Base-by-base conservation (phyloP, 179 eudicot species). In the Camellia oleifera region DNA sequence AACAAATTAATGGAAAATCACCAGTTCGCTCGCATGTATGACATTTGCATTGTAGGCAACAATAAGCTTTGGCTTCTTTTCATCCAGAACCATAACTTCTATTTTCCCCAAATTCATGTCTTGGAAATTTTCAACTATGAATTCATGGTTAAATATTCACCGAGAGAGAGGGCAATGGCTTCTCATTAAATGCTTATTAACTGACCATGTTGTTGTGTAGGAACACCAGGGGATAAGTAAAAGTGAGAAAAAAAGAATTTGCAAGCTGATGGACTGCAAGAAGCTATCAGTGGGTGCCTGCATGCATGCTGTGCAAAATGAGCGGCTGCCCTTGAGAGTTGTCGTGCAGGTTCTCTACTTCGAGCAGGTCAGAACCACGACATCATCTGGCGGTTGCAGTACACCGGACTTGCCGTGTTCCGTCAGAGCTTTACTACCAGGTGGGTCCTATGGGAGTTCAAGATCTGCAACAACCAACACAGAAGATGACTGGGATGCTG, bases 321-420 rank as follows among this genome's bases (percentile, higher is more conserved):
- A 93, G 80, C 91, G 96, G 5, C 92, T 94, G 12, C 98, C 97
- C 3, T 58, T 94, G 23, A 86, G 98, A 18, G 98, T 94, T 0
- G 95, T 93, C 0, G 93, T 94, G 8, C 98, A 94, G 79, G 91
- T 94, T 18, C 94, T 94, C 81, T 93, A 91, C 88, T 94, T 94
- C 18, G 97, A 94, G 88, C 97, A 94, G 69, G 84, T 86, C 13
- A 82, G 94, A 65, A 86, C 91, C 23, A 65, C 89, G 15, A 18
- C 89, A 64, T 66, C 82, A 5, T 88, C 89, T 40, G 83, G 89
- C 0, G 88, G 89, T 40, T 78, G 85, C 70, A 74, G 75, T 56
- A 88, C 92, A 2, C 87, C 93, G 0, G 92, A 92, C 78, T 46
- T 86, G 42, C 79, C 91, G 0, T 88, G 87, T 0, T 76, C 89